Evolutionary conservation across 352 stramenopile genomes (phyloP).

Genomic region (Globisporangium mamillatum): DNA sequence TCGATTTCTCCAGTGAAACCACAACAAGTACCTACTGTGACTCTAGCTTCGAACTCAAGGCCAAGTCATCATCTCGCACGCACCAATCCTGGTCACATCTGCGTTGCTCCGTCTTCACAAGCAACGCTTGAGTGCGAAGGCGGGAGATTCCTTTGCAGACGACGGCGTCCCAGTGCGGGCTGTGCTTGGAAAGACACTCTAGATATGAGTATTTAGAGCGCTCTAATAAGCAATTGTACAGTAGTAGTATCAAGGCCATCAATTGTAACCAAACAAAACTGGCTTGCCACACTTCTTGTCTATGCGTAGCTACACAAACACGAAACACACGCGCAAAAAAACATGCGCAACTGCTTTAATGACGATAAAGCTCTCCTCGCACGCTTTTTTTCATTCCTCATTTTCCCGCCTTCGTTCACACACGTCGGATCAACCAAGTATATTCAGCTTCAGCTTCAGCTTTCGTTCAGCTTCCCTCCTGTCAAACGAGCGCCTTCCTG

Average conservation of each 20-base stretch:
- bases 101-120: neutral
- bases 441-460: too few species aligned
- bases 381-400: neutral
- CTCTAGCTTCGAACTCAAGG: too few species aligned
- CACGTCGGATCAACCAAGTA: neutral
- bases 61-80: neutral
- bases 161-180: too few species aligned
- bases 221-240: too few species aligned
- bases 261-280: neutral
- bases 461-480: neutral
- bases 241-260: too few species aligned
- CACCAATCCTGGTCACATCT: neutral
- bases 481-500: neutral
- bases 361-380: neutral
- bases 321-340: neutral
- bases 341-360: neutral
- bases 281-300: slow-evolving; percentile 1
- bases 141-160: too few species aligned
- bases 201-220: too few species aligned
- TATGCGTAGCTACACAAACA: slow-evolving; percentile 13
- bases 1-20: too few species aligned
- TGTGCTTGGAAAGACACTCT: neutral
- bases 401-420: slow-evolving; percentile 1
- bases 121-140: neutral
- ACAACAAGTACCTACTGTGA: too few species aligned